Base-by-base conservation (phyloP, 208 protist species). In the Crithidia sp. region DNA sequence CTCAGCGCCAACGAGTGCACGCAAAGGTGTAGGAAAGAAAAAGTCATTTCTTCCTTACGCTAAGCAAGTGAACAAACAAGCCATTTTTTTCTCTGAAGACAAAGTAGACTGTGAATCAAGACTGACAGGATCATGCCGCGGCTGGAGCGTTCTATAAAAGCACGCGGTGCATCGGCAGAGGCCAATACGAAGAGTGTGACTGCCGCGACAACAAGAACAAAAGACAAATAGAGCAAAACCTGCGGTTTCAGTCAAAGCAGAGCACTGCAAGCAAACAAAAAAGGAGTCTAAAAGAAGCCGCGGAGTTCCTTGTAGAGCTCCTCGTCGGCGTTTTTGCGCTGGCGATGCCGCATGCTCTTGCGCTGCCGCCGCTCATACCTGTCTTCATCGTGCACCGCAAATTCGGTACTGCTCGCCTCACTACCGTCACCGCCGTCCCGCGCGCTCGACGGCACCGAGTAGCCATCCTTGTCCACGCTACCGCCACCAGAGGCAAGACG, bases 291-390 rank as follows among this genome's bases (percentile, higher is more conserved):
- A 13, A 49, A 49, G 45, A 49, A 49, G 7, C 78, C 72, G 1
- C 66, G 58, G 5, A 85, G 57, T 12, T 85, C 81, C 36, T 67
- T 67, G 55, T 74, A 76, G 9, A 85, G 71, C 28, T 78, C 39
- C 41, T 60, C 71, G 64, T 85, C 73, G 6, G 67, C 37, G 40
- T 67, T 78, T 4, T 62, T 47, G 6, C 36, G 47, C 19, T n/a
- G 67, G 19, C 58, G 63, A 10, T 63, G 66, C 58, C 49, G 65
- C 19, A 13, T 39, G 5, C 1, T 13, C 14, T 45, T 67, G 19
- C 28, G 13, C 36, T 7, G 36, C 8, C n/a, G 12, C 8, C 12
- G 0, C 7, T 36, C 9, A 17, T 5, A 3, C 9, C 43, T 54
- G 60, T 14, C 41, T n/a, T 17, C 41, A 3, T 58, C 37, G n/a